Evolutionary conservation across 306 rosid genomes (phyloP).

Genomic region (Purshia tridentata): DNA sequence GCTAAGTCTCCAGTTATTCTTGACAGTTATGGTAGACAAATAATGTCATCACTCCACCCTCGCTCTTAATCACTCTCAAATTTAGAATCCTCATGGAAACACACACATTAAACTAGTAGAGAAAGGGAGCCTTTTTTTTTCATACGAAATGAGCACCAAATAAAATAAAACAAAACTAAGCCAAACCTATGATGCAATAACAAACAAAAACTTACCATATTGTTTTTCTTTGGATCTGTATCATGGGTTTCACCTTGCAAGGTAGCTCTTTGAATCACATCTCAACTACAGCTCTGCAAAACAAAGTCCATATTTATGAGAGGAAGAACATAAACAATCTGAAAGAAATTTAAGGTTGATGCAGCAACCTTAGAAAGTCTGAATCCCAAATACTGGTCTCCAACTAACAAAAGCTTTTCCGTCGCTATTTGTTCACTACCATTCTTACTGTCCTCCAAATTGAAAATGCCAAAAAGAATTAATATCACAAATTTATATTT

Average conservation of each 20-base stretch:
- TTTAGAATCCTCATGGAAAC: not conserved
- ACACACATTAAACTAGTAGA: not conserved
- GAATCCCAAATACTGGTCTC: constrained; percentile 39
- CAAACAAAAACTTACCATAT: constrained; percentile 41
- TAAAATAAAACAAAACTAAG: not conserved
- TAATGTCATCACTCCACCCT: not conserved
- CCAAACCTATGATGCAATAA: not conserved
- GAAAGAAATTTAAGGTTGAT: constrained; percentile 15
- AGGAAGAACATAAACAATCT: constrained; percentile 5
- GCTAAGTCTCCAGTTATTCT: not conserved
- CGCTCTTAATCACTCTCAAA: not conserved
- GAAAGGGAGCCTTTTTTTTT: too few species aligned
- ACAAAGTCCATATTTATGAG: constrained; percentile 16
- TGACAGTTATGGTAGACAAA: not conserved
- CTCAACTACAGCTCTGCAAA: constrained; percentile 39
- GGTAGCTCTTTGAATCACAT: constrained; percentile 27
- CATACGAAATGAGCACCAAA: too few species aligned
- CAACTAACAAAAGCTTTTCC: constrained; percentile 34
- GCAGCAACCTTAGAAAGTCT: constrained; percentile 52
- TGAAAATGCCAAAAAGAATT: not conserved
- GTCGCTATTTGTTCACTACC: constrained; percentile 30
- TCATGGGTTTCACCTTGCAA: constrained; percentile 35
- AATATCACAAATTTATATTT: not conserved
- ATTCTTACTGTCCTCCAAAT: constrained; percentile 33
- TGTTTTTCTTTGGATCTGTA: constrained; percentile 47